A percentile compares a stretch with the other conserved stretches of the same genome.
Evolutionary conservation across 495 filamentous ascomycete species (phyloP).

Genomic region (Hyaloscypha variabilis): DNA sequence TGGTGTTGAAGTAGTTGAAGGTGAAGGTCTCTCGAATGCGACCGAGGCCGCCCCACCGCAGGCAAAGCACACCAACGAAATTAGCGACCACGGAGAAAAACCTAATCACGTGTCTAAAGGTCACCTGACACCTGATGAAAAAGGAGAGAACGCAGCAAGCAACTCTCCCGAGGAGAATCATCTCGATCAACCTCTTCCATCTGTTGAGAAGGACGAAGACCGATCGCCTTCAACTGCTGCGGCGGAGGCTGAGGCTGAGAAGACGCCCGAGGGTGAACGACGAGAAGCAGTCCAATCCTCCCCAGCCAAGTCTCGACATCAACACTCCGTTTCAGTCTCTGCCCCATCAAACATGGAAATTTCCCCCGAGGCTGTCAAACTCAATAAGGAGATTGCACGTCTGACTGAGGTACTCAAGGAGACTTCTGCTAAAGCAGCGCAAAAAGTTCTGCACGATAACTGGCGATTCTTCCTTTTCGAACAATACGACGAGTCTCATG

Average conservation of each 20-base stretch:
- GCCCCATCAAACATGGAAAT: neutral
- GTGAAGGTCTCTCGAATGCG: neutral
- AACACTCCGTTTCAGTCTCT: neutral
- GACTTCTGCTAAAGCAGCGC: slow-evolving; percentile 20
- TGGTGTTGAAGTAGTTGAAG: too few relatives aligned
- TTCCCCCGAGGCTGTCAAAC: slow-evolving; percentile 2
- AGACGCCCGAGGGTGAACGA: neutral
- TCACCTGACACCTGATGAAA: neutral
- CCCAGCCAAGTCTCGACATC: neutral
- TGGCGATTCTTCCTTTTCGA: slow-evolving; percentile 28
- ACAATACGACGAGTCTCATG: slow-evolving; percentile 20
- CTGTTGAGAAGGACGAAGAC: slow-evolving; percentile 10
- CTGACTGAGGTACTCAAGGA: slow-evolving; percentile 16
- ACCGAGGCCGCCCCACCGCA: neutral
- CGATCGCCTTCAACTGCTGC: slow-evolving; percentile 5
- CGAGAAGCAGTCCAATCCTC: neutral
- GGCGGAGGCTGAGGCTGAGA: neutral
- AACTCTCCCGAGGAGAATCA: neutral
- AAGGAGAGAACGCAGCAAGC: neutral
- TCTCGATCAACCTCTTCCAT: neutral
- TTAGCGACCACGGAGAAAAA: neutral
- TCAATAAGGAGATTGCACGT: slow-evolving; percentile 20
- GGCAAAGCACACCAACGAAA: neutral
- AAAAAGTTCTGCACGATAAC: slow-evolving; percentile 19
- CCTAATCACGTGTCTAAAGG: neutral